phyloP scores from a whole-genome alignment of 2,329 filamentous ascomycete genomes.

The Hypoxylon sp. region DNA sequence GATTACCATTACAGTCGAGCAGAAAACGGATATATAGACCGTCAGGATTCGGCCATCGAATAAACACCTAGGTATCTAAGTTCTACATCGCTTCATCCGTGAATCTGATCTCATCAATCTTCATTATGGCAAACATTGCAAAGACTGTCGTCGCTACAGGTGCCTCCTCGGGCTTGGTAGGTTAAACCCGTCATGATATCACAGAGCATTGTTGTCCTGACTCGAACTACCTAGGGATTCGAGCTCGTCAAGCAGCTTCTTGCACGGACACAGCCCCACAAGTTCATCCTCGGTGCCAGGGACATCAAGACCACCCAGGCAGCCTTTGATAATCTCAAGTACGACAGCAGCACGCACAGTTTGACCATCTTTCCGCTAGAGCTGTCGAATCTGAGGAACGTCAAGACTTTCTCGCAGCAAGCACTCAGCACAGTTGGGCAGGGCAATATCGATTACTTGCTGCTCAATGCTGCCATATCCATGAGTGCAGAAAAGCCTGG shows the following conservation, averaged over 20 bases:
- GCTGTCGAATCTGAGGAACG: slow-evolving; percentile 53
- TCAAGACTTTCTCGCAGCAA: slow-evolving; percentile 57
- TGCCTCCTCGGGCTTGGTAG: slow-evolving; percentile 58
- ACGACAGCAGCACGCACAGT: slow-evolving; percentile 50
- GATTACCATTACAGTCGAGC: slow-evolving; percentile 4
- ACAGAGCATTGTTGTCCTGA: background rate
- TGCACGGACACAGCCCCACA: slow-evolving; percentile 54
- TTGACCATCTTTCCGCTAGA: slow-evolving; percentile 59
- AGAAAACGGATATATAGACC: background rate
- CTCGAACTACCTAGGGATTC: slow-evolving; percentile 53
- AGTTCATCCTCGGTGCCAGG: slow-evolving; percentile 59
- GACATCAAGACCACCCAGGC: slow-evolving; percentile 51
- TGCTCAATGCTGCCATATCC: slow-evolving; percentile 58
- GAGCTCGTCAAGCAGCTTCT: slow-evolving; percentile 62
- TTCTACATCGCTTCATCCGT: background rate
- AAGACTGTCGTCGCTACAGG: slow-evolving; percentile 62
- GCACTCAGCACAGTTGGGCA: slow-evolving; percentile 52
- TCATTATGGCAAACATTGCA: slow-evolving; percentile 49
- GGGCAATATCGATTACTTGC: slow-evolving; percentile 55
- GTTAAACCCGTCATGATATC: slow-evolving; percentile 19
- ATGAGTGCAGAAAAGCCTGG: slow-evolving; percentile 48
- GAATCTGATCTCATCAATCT: background rate
- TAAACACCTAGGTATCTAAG: background rate
- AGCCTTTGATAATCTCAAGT: slow-evolving; percentile 53
- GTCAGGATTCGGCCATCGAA: background rate